Conservation (phyloP, 768 basidiomycete species). For the Gloeostereum incarnatum region DNA sequence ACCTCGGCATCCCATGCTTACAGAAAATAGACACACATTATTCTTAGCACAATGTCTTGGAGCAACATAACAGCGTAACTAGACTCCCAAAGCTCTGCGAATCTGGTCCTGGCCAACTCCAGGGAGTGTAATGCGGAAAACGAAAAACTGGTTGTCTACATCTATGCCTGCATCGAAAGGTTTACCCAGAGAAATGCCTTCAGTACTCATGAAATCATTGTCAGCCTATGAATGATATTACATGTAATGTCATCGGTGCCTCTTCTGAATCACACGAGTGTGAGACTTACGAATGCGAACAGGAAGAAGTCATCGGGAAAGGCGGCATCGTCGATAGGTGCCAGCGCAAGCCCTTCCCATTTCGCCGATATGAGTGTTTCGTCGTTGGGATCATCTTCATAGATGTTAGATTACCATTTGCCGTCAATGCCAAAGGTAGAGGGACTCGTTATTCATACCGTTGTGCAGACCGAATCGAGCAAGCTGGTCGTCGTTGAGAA, state of each 20-base stretch:
- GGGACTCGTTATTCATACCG: slow-evolving; percentile 20
- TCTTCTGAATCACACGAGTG: background rate
- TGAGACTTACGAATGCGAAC: slow-evolving; percentile 42
- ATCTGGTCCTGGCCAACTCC: slow-evolving; percentile 12
- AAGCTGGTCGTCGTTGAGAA: slow-evolving; percentile 42
- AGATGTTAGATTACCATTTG: slow-evolving; percentile 13
- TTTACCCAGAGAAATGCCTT: slow-evolving; percentile 41
- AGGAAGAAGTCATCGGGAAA: slow-evolving; percentile 62
- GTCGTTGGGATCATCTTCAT: slow-evolving; percentile 39
- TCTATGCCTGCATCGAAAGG: slow-evolving; percentile 46
- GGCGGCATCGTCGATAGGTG: slow-evolving; percentile 35
- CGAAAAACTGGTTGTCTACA: slow-evolving; percentile 55
- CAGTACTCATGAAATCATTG: slow-evolving; percentile 51
- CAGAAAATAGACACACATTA: no score
- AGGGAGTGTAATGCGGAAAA: slow-evolving; percentile 52
- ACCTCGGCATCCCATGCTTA: no score
- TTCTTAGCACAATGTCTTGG: no score
- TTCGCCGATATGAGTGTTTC: slow-evolving; percentile 50
- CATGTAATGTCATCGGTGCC: slow-evolving; percentile 4
- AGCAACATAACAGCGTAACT: no score
- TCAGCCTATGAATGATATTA: slow-evolving; percentile 29
- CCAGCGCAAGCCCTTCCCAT: slow-evolving; percentile 60
- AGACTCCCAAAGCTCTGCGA: slow-evolving; percentile 6
- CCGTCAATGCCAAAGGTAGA: background rate
- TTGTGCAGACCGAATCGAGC: slow-evolving; percentile 57